Conservation (phyloP, 2,329 filamentous ascomycete genomes). For the Paecilomyces sp. region DNA sequence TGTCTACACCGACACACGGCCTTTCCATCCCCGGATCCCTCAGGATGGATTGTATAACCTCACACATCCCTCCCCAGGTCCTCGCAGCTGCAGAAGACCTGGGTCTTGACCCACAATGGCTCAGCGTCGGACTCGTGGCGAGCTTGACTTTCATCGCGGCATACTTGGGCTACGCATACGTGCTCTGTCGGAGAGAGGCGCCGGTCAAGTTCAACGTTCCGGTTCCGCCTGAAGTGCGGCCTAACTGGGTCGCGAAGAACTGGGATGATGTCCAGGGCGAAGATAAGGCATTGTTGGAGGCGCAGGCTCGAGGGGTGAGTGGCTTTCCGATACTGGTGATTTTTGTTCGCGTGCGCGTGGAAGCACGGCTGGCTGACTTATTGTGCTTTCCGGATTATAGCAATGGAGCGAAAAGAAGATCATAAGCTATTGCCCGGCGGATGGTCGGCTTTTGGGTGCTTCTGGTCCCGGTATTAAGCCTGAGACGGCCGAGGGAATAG, state of each 20-base stretch:
- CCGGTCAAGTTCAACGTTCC: slow-evolving; percentile 32
- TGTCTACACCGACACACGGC: background rate
- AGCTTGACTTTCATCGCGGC: slow-evolving; percentile 21
- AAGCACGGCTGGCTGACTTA: slow-evolving; percentile 8
- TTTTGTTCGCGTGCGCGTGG: background rate
- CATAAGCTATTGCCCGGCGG: slow-evolving; percentile 64
- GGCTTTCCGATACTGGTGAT: background rate
- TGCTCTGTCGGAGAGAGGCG: slow-evolving; percentile 21
- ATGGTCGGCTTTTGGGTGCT: slow-evolving; percentile 69
- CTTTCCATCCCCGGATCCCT: background rate
- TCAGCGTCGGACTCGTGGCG: slow-evolving; percentile 20
- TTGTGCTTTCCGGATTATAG: slow-evolving; percentile 11
- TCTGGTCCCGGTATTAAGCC: slow-evolving; percentile 58
- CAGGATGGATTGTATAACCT: background rate
- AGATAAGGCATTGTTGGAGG: slow-evolving; percentile 27
- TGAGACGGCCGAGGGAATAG: slow-evolving; percentile 67
- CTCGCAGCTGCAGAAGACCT: slow-evolving; percentile 13
- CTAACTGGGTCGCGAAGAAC: slow-evolving; percentile 20
- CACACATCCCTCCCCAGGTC: slow-evolving; percentile 10
- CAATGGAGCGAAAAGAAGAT: slow-evolving; percentile 33
- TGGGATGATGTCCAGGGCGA: slow-evolving; percentile 29
- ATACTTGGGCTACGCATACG: slow-evolving; percentile 25
- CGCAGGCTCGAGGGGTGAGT: slow-evolving; percentile 33
- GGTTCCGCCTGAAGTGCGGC: slow-evolving; percentile 26
- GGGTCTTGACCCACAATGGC: slow-evolving; percentile 12